Evolutionary conservation across 1,139 yeast species (phyloP).

Genomic region (Diutina sp.): DNA sequence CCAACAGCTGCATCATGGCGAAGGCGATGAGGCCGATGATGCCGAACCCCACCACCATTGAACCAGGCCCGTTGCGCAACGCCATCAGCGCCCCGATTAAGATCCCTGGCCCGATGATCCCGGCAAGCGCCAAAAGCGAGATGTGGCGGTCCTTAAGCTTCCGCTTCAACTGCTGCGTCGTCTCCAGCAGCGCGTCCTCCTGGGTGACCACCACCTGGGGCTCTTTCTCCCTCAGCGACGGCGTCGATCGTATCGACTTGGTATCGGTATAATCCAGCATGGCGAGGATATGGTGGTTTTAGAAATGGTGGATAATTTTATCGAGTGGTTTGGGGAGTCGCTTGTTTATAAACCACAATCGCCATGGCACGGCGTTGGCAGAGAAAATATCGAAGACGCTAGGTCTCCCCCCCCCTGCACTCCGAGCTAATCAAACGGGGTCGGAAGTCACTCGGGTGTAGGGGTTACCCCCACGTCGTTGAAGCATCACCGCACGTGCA

Average conservation of each 20-base stretch:
- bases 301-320: not conserved
- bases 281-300: not conserved
- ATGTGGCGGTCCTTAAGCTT: constrained; percentile 30
- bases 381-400: not conserved
- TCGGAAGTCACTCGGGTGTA: not conserved
- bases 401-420: not conserved
- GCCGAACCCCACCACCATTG: constrained; percentile 30
- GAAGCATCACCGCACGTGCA: not conserved
- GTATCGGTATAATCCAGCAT: not conserved
- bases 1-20: constrained; percentile 44
- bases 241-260: not conserved
- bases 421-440: not conserved
- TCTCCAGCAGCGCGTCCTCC: constrained; percentile 2
- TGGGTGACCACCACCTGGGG: not conserved
- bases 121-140: constrained; percentile 37
- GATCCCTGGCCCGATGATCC: constrained; percentile 45
- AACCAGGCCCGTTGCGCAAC: constrained; percentile 31
- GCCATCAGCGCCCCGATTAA: constrained; percentile 36
- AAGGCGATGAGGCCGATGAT: constrained; percentile 44
- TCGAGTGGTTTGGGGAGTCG: not conserved
- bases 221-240: not conserved
- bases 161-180: constrained; percentile 15
- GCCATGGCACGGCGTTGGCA: not conserved
- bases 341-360: not conserved
- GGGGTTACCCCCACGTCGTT: not conserved